phyloP scores from a whole-genome alignment of 2,329 filamentous ascomycete genomes.

The Ustilaginoidea virens region DNA sequence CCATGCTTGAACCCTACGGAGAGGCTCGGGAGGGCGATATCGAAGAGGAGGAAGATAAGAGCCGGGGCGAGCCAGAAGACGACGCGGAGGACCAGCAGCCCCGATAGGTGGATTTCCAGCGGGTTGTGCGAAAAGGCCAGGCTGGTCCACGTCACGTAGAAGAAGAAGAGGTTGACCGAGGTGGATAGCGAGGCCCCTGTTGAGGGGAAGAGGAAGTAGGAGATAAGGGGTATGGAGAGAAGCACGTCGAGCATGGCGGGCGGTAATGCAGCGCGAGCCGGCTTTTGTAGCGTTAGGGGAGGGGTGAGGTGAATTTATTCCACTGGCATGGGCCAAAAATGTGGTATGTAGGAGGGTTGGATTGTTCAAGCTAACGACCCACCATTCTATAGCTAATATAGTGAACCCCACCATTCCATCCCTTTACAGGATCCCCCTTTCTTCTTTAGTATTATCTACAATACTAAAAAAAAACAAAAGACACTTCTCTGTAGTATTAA shows the following conservation, averaged over 20 bases:
- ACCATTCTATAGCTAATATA: no score
- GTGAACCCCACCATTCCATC: no score
- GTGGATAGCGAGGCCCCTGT: slow-evolving; percentile 53
- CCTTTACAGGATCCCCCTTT: no score
- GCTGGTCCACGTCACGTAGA: slow-evolving; percentile 81
- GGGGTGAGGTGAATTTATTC: no score
- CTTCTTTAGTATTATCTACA: no score
- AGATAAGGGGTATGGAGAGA: slow-evolving; percentile 57
- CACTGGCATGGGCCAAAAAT: no score
- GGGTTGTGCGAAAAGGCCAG: slow-evolving; percentile 64
- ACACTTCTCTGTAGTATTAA: no score
- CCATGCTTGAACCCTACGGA: slow-evolving; percentile 54
- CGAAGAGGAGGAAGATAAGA: slow-evolving; percentile 56
- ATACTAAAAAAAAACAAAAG: no score
- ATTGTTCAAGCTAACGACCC: no score
- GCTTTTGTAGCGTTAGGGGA: no score
- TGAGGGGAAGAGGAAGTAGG: slow-evolving; percentile 46
- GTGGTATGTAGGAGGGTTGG: no score
- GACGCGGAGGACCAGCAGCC: slow-evolving; percentile 49
- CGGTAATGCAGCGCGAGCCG: no score
- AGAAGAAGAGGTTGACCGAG: slow-evolving; percentile 72
- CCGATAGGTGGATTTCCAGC: slow-evolving; percentile 59
- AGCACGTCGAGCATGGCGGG: slow-evolving; percentile 42
- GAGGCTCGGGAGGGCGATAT: slow-evolving; percentile 53
- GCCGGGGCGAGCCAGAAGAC: slow-evolving; percentile 63